Evolutionary conservation across 2,329 filamentous ascomycete species (phyloP), one percentile per base, ranked within the genome.

Genomic region (Dactylellina drechsleri): DNA sequence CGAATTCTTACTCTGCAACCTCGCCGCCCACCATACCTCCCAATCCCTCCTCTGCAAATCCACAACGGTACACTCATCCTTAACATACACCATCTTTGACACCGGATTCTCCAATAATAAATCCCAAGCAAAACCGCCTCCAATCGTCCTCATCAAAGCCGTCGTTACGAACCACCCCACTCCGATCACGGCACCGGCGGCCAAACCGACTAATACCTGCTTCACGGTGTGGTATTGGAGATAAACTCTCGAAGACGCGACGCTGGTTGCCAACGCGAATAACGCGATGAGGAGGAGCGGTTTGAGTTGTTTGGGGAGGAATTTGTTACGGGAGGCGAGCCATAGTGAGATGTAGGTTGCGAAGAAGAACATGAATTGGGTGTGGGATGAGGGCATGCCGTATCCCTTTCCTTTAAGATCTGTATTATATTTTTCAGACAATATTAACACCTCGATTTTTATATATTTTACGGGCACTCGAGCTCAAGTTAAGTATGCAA

Each of bases 331-430:
- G 74, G 93, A 84, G 53, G 97, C 86, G 52, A 99, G 86, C 84
- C 98, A 98, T 18, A 99, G 85, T 23, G 88, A 85, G 73, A 98
- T 84, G 76, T 91, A 95, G 68, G 96, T 84, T 70, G 92, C 90
- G 86, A 97, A 98, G 85, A 92, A 99, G 66, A 91, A 87, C 76
- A 94, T 91, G 81, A 97, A 99, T 84, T 99, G 95, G 7, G 95
- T 91, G 83, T 99, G 95, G 43, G 93, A 97, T 6, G 88, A 90
- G 10, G 95, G 95, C 96, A 99, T 99, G 79, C 95, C 96, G 81
- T 99, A 99, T 77, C 95, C 95, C 82, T 96, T 96, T 66, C 92
- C 88, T 80, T 93, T 89, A 85, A 90, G 88, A 26, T 75, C 64
- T 75, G 47, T 7, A 31, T 20, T 18, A 52, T 12, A 36, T 47